phyloP scores from a whole-genome alignment of 2,329 filamentous ascomycete species.

The Sclerotinia nivalis region DNA sequence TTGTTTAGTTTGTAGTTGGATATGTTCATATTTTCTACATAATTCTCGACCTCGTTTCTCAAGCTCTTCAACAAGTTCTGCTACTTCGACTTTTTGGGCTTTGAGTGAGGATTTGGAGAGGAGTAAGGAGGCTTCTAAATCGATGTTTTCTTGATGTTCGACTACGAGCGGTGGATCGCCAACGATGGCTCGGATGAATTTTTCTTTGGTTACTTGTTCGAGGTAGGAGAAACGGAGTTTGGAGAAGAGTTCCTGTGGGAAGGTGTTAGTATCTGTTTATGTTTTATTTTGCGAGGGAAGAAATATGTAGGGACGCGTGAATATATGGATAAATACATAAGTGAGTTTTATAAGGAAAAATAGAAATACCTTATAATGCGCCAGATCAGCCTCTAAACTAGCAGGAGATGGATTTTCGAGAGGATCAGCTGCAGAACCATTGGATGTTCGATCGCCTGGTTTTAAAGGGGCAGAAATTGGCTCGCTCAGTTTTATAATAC shows the following conservation, averaged over 20 bases:
- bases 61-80: conserved; percentile 69
- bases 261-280: conserved; percentile 11
- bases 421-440: conserved; percentile 62
- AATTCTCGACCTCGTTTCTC: conserved; percentile 64
- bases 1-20: conserved; percentile 51
- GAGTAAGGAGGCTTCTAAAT: conserved; percentile 69
- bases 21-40: conserved; percentile 53
- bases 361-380: conserved; percentile 72
- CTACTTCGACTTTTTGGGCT: conserved; percentile 76
- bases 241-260: conserved; percentile 74
- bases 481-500: conserved; percentile 75
- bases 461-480: conserved; percentile 61
- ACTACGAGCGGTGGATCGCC: conserved; percentile 87
- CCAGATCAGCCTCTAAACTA: conserved; percentile 77
- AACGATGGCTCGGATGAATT: conserved; percentile 90
- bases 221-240: conserved; percentile 97
- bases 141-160: conserved; percentile 76
- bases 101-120: conserved; percentile 75
- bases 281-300: neutral
- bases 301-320: too few species aligned
- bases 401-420: conserved; percentile 71
- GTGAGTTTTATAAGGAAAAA: conserved; percentile 7
- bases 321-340: neutral
- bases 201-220: conserved; percentile 98
- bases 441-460: conserved; percentile 61